Base-by-base conservation (phyloP, 2,329 filamentous ascomycete genomes). In the Periconia sp. region DNA sequence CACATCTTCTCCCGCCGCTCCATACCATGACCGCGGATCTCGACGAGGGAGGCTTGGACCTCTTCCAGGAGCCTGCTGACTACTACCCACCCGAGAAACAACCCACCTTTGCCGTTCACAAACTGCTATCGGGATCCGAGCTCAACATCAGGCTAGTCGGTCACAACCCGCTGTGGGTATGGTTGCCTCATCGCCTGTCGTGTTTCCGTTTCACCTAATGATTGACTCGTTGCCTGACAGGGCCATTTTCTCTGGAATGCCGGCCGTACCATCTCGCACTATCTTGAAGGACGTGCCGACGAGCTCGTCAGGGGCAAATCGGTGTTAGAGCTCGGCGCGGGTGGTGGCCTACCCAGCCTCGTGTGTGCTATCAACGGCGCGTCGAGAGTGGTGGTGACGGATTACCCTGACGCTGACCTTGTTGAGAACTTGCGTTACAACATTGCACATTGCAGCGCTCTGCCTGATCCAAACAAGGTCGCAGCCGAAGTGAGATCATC, bases 191-290 rank as follows among this genome's bases (percentile, higher is more conserved):
- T 42, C 23, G 15, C 23, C 11, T 14, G 23, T 48, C 13, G 23
- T 44, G 1, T 17, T 15, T 20, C 23, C 23, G 31, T 23, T 15
- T 44, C 23, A 45, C 60, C 64, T 68, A 51, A 70, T 27, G 8
- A 27, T 27, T 27, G 8, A 27, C 23, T 8, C 23, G 23, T 27
- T 27, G 59, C 17, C 37, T 19, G 20, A 17, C 53, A 72, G 85
- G 92, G 91, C 15, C 91, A 97, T 74, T 83, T 90, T 60, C 82
- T 97, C 30, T 97, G 93, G 93, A 95, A 97, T 73, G 92, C 91
- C 56, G 88, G 88, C 55, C 88, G 90, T 57, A 85, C 90, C 40
- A 82, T 93, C 46, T 85, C 92, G 15, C 80, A 85, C 61, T 92
- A 92, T 74, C 85, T 97, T 53, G 91, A 96, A 74, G 77, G 83